A percentile compares a stretch with the other conserved stretches of the same genome.
Evolutionary conservation across 2,329 filamentous ascomycete genomes (phyloP).

Genomic region (Pezicula neosporulosa): DNA sequence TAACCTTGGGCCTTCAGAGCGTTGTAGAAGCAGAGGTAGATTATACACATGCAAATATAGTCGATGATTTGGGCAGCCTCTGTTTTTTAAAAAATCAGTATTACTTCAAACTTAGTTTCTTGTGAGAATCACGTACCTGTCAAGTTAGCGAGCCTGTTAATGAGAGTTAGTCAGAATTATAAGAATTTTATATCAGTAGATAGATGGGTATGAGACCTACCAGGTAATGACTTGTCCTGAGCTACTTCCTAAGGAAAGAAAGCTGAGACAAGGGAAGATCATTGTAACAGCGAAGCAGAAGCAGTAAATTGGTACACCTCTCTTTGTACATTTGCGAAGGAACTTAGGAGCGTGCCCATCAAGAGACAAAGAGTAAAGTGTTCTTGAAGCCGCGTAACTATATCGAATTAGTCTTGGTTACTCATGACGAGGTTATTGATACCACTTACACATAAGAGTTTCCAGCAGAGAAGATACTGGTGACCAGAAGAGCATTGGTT

Average conservation of each 20-base stretch:
- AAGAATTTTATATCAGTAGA: not conserved
- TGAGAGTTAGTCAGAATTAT: not conserved
- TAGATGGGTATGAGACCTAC: not conserved
- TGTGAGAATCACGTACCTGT: not conserved
- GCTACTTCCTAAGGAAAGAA: conserved; percentile 39
- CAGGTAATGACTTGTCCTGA: conserved; percentile 2
- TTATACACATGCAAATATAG: conserved; percentile 55
- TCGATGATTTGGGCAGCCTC: conserved; percentile 29
- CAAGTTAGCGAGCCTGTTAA: conserved; percentile 36
- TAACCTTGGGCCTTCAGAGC: conserved; percentile 45
- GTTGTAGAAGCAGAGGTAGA: conserved; percentile 56
- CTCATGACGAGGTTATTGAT: not conserved
- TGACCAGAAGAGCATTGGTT: conserved; percentile 66
- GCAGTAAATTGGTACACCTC: conserved; percentile 59
- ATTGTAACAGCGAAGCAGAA: conserved; percentile 54
- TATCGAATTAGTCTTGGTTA: no score
- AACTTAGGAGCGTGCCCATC: conserved; percentile 26
- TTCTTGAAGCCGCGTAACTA: conserved; percentile 3
- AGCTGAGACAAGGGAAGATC: conserved; percentile 49
- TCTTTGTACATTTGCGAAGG: conserved; percentile 54
- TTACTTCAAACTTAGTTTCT: no score
- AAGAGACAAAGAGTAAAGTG: not conserved
- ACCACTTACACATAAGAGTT: conserved; percentile 54
- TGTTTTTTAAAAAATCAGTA: no score
- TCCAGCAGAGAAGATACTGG: conserved; percentile 58